phyloP scores from a whole-genome alignment of 768 basidiomycete genomes.

The Cantharellus anzutake region DNA sequence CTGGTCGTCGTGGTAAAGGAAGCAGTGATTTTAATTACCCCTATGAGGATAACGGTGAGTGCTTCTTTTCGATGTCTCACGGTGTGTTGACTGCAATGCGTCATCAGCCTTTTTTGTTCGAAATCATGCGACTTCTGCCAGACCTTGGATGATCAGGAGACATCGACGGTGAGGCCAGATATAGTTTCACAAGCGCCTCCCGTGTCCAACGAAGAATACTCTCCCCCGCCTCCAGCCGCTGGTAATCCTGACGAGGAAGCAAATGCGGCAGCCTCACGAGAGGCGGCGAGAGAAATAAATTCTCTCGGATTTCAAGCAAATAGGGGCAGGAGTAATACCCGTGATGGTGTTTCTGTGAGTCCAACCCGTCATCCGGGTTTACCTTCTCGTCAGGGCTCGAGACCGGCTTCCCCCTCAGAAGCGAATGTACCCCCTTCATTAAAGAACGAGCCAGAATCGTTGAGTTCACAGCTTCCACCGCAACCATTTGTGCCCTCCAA shows the following conservation, averaged over 20 bases:
- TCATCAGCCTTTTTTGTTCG: neutral
- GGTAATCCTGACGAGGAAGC: neutral
- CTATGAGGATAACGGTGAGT: neutral
- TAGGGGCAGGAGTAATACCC: neutral
- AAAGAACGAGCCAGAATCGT: neutral
- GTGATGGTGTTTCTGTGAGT: neutral
- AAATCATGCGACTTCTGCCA: neutral
- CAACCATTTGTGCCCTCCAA: neutral
- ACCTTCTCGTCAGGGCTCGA: neutral
- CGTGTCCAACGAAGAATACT: neutral
- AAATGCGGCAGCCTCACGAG: slow-evolving; percentile 7
- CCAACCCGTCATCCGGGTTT: neutral
- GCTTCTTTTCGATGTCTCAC: neutral
- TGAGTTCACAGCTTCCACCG: neutral
- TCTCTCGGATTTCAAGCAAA: slow-evolving; percentile 1
- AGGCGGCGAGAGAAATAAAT: slow-evolving; percentile 6
- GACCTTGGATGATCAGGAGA: neutral
- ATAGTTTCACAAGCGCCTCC: neutral
- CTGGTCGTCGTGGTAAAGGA: neutral
- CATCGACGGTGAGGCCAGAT: neutral
- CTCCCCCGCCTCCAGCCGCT: neutral
- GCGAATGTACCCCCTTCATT: neutral
- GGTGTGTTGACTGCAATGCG: neutral
- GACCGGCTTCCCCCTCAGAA: neutral
- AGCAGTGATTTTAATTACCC: neutral